A percentile compares a stretch with the other conserved stretches of the same genome.
Evolutionary conservation across 306 rosid species (phyloP).

Genomic region (Prunus davidiana): DNA sequence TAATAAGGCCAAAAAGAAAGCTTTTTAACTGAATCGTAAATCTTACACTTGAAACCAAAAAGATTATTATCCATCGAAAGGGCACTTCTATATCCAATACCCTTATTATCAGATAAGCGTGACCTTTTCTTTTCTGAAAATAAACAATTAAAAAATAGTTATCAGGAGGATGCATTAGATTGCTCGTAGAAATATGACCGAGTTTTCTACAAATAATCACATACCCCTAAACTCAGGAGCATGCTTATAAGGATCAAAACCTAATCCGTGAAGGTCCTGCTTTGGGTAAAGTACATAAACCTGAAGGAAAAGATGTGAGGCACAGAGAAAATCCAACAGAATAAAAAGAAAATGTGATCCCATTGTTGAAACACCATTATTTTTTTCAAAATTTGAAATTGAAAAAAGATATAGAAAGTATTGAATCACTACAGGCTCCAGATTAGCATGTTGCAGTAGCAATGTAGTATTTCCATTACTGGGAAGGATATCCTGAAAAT

Average conservation of each 20-base stretch:
- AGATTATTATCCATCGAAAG: slow-evolving; percentile 49
- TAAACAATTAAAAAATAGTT: not conserved
- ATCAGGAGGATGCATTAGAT: not conserved
- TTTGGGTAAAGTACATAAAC: slow-evolving; percentile 73
- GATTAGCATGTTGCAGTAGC: not conserved
- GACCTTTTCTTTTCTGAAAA: slow-evolving; percentile 71
- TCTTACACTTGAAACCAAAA: slow-evolving; percentile 86
- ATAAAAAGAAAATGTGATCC: not conserved
- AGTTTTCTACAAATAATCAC: not conserved
- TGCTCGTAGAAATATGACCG: not conserved
- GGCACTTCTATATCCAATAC: slow-evolving; percentile 42
- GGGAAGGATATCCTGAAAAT: not conserved
- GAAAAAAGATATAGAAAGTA: not conserved
- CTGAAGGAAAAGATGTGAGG: slow-evolving; percentile 41
- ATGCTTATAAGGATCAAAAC: slow-evolving; percentile 93
- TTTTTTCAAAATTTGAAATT: not conserved
- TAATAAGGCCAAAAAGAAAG: slow-evolving; percentile 11
- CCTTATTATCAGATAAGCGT: slow-evolving; percentile 48
- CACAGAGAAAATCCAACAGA: not conserved
- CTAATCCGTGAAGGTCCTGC: slow-evolving; percentile 90
- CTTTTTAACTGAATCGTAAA: slow-evolving; percentile 22
- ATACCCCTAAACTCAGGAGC: slow-evolving; percentile 98
- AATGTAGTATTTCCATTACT: not conserved
- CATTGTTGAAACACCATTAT: not conserved
- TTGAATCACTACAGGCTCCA: not conserved